A percentile compares a stretch with the other conserved stretches of the same genome.
These are phyloP conservation scores for Inosperma sp. DNA, from an alignment of 768 basidiomycete genomes.

Conservation along the genomic window DNA sequence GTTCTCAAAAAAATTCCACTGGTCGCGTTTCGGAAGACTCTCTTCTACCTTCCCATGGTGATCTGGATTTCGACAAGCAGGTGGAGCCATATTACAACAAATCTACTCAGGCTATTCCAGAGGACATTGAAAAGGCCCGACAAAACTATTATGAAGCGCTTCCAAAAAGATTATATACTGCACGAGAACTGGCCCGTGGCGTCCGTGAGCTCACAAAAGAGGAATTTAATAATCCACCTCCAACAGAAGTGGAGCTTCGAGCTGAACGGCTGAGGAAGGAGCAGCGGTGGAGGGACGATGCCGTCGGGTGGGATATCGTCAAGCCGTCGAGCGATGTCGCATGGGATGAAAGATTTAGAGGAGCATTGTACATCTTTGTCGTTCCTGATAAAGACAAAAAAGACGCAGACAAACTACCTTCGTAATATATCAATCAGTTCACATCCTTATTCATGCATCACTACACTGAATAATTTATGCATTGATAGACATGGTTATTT, in stretches of 20 bases:
- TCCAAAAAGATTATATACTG: conserved; percentile 58
- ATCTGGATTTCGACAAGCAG: conserved; percentile 70
- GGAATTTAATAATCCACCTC: conserved; percentile 71
- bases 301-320: conserved; percentile 76
- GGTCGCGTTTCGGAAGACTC: conserved; percentile 18
- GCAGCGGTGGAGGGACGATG: conserved; percentile 74
- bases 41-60: conserved; percentile 32
- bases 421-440: conserved; percentile 9
- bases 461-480: conserved; percentile 4
- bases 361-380: conserved; percentile 56
- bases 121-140: conserved; percentile 63
- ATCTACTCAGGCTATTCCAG: conserved; percentile 48
- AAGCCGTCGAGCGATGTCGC: conserved; percentile 54
- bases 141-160: conserved; percentile 74
- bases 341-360: conserved; percentile 75
- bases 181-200: conserved; percentile 71
- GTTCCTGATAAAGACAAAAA: conserved; percentile 34
- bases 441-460: conserved; percentile 12
- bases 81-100: conserved; percentile 66
- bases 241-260: conserved; percentile 83
- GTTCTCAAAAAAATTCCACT: conserved; percentile 3
- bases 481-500: conserved; percentile 33
- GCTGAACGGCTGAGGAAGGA: conserved; percentile 90
- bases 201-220: conserved; percentile 82
- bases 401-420: conserved; percentile 4